A percentile compares a stretch with the other conserved stretches of the same genome.
Evolutionary conservation across 306 rosid species (phyloP).

Genomic region (Pyrus pyrifolia): DNA sequence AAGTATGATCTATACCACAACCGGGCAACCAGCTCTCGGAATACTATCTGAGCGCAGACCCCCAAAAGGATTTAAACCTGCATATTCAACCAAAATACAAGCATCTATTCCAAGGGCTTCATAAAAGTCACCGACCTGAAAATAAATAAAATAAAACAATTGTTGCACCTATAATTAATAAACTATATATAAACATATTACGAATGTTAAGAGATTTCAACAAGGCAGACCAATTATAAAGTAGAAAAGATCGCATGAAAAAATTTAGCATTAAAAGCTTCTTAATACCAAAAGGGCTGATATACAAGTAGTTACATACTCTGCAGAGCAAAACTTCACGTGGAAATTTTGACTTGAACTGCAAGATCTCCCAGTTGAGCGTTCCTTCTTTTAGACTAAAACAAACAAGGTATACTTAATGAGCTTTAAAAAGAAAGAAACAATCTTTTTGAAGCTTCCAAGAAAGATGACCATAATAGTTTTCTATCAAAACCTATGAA

Average conservation of each 20-base stretch:
- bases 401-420: constrained; percentile 7
- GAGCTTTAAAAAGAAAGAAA: constrained; percentile 7
- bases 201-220: background rate
- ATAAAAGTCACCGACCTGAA: constrained; percentile 91
- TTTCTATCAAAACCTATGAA: background rate
- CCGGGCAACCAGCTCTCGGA: constrained; percentile 96
- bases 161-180: constrained; percentile 5
- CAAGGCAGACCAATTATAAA: background rate
- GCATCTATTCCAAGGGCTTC: constrained; percentile 93
- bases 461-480: background rate
- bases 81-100: constrained; percentile 82
- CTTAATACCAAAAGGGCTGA: background rate
- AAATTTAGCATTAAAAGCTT: background rate
- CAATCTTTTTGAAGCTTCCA: background rate
- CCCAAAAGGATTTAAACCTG: constrained; percentile 90
- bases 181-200: background rate
- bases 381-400: constrained; percentile 84
- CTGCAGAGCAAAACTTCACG: constrained; percentile 87
- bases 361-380: constrained; percentile 81
- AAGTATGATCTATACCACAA: constrained; percentile 51
- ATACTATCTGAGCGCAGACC: constrained; percentile 75
- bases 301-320: constrained; percentile 39
- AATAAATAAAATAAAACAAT: background rate
- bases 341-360: constrained; percentile 88
- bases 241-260: background rate